Evolutionary conservation across 2,329 filamentous ascomycete species (phyloP).

Genomic region (Diaporthe batatas): DNA sequence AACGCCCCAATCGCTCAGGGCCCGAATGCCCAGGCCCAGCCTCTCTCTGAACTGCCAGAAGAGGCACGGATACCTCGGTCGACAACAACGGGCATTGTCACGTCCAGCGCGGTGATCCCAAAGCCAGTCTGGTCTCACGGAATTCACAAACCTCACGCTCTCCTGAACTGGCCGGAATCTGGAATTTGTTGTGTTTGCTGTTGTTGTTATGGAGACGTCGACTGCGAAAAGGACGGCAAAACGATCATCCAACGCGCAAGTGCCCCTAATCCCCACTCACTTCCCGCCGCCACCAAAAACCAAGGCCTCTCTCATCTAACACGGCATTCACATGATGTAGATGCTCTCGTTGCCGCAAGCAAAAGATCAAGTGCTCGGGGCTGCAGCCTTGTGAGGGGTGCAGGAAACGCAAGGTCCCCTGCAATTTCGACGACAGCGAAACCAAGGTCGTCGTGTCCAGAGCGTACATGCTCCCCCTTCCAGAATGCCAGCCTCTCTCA

Average conservation of each 20-base stretch:
- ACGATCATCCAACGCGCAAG: slow-evolving; percentile 44
- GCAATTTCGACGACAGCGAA: slow-evolving; percentile 60
- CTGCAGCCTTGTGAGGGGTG: slow-evolving; percentile 58
- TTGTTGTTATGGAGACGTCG: slow-evolving; percentile 19
- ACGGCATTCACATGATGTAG: slow-evolving; percentile 57
- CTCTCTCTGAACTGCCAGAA: not conserved
- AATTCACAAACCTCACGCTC: not conserved
- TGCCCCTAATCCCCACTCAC: not conserved
- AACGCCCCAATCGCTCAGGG: not conserved
- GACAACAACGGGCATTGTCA: not conserved
- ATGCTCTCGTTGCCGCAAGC: slow-evolving; percentile 59
- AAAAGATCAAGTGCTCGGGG: slow-evolving; percentile 61
- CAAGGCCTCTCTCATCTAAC: slow-evolving; percentile 45
- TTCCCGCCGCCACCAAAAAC: too few species aligned
- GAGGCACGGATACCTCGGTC: not conserved
- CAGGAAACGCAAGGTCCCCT: slow-evolving; percentile 56
- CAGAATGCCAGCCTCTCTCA: slow-evolving; percentile 19
- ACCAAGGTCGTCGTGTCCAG: slow-evolving; percentile 63
- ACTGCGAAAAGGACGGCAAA: slow-evolving; percentile 39
- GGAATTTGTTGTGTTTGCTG: not conserved
- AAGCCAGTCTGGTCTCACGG: not conserved
- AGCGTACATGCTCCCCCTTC: slow-evolving; percentile 51
- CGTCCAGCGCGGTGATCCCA: not conserved
- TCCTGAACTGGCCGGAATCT: not conserved
- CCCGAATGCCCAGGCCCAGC: slow-evolving; percentile 16